Conservation (phyloP, 192 early-diverging fungal species). For the Cetraspora pellucida region DNA sequence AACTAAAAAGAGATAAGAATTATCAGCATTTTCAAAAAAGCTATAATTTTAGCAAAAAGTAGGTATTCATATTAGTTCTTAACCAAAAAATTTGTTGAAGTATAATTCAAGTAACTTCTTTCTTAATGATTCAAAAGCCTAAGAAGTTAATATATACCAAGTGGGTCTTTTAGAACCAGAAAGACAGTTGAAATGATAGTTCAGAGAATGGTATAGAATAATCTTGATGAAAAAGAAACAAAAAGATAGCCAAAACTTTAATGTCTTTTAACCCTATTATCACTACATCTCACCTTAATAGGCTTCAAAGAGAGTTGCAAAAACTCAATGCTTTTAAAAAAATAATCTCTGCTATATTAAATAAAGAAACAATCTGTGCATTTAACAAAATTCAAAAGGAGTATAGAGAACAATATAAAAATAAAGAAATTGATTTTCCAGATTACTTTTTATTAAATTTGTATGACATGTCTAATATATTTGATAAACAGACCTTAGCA, state of each 20-base stretch:
- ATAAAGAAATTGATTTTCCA: neutral
- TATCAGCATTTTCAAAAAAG: too few relatives aligned
- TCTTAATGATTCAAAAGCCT: neutral
- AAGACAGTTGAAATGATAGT: conserved; percentile 5
- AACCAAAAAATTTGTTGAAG: neutral
- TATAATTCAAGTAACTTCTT: neutral
- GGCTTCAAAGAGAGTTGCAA: conserved; percentile 22
- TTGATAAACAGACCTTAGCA: neutral
- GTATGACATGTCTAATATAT: neutral
- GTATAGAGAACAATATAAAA: neutral
- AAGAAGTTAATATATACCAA: neutral
- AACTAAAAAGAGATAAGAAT: too few relatives aligned
- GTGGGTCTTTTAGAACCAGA: neutral
- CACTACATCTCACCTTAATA: neutral
- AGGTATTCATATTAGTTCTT: too few relatives aligned
- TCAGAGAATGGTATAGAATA: conserved; percentile 4
- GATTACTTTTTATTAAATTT: neutral
- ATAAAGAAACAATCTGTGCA: neutral
- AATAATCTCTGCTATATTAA: neutral
- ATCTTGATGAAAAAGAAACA: conserved; percentile 1
- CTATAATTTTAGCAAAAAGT: too few relatives aligned
- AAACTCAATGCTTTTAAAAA: conserved; percentile 8
- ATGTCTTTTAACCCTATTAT: neutral
- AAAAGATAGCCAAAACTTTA: neutral
- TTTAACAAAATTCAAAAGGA: conserved; percentile 1